These are phyloP conservation scores for Morella rubra DNA, from an alignment of 306 rosid species.

Conservation along the genomic window DNA sequence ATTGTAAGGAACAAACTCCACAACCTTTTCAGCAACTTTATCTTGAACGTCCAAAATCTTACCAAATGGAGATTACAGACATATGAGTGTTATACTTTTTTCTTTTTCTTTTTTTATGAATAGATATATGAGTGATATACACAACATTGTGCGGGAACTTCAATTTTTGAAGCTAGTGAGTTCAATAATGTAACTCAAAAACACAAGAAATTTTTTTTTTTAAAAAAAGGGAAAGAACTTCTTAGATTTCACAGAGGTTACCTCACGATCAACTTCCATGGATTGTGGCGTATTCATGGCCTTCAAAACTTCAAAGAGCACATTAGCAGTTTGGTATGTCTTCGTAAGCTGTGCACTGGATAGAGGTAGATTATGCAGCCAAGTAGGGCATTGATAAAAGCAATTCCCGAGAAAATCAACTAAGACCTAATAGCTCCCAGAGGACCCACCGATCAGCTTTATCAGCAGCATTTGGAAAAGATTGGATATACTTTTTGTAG, in stretches of 20 bases:
- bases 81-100: too few species aligned
- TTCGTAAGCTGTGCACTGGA: constrained; percentile 93
- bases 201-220: background rate
- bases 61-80: background rate
- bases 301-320: constrained; percentile 94
- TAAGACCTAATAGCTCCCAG: constrained; percentile 8
- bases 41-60: constrained; percentile 94
- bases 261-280: constrained; percentile 97
- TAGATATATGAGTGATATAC: constrained; percentile 16
- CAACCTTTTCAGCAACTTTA: constrained; percentile 94
- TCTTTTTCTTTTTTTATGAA: background rate
- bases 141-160: background rate
- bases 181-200: background rate
- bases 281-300: constrained; percentile 97
- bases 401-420: background rate
- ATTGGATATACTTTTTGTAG: constrained; percentile 95
- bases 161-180: background rate
- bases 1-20: constrained; percentile 87
- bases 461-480: constrained; percentile 88
- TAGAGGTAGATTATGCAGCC: constrained; percentile 15
- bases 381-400: constrained; percentile 24
- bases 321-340: constrained; percentile 98
- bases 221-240: background rate
- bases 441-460: constrained; percentile 88
- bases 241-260: constrained; percentile 22